Evolutionary conservation across 345 rosid species (phyloP).

Genomic region (Passiflora organensis): DNA sequence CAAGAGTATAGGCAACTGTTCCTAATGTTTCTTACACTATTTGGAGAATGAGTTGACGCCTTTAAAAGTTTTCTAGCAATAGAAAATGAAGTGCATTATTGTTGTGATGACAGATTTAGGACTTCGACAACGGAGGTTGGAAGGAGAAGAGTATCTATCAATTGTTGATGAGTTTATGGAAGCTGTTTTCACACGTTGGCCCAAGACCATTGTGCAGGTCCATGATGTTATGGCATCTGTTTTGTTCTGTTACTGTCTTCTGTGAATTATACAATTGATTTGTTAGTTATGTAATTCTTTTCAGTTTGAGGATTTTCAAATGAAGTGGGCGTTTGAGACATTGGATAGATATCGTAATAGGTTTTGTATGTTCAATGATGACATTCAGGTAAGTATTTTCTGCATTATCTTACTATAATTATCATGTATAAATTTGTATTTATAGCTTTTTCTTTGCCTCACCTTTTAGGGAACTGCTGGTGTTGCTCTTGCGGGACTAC

Average conservation of each 20-base stretch:
- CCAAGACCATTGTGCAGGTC: constrained; percentile 96
- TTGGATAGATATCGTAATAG: constrained; percentile 72
- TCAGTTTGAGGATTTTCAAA: constrained; percentile 97
- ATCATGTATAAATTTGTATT: constrained; percentile 8
- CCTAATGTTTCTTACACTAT: not conserved
- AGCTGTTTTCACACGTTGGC: constrained; percentile 92
- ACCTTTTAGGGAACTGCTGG: constrained; percentile 90
- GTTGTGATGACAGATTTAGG: constrained; percentile 62
- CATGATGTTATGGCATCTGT: not conserved
- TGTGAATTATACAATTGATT: too few species aligned
- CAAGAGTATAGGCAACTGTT: not conserved
- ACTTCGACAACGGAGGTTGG: constrained; percentile 81
- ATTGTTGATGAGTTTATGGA: constrained; percentile 95
- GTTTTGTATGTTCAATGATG: constrained; percentile 99
- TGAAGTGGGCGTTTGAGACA: constrained; percentile 98
- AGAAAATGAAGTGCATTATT: not conserved
- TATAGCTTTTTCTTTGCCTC: too few species aligned
- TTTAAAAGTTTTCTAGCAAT: not conserved
- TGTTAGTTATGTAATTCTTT: constrained; percentile 17
- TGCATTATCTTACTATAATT: not conserved
- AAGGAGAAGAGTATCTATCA: constrained; percentile 85
- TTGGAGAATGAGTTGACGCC: constrained; percentile 6
- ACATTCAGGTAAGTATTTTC: constrained; percentile 62
- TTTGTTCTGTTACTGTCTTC: constrained; percentile 10
- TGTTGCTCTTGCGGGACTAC: constrained; percentile 93